Conservation (phyloP, 2,329 filamentous ascomycete genomes). For the Paecilomyces niveus region DNA sequence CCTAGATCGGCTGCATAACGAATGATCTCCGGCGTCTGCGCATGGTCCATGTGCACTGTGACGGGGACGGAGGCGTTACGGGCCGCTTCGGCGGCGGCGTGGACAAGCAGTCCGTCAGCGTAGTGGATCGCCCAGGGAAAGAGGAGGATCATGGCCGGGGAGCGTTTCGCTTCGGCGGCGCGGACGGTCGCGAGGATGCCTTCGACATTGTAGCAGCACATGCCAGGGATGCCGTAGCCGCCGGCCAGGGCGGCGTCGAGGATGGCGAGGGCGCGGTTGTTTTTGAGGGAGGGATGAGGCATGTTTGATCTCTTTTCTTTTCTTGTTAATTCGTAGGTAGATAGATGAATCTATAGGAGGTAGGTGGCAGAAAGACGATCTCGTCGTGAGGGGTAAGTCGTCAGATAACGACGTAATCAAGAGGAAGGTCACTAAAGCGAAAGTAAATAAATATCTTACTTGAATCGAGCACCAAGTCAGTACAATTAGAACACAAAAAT, state of each 20-base stretch:
- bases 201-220: conserved; percentile 64
- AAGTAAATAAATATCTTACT: neutral
- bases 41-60: conserved; percentile 60
- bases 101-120: conserved; percentile 50
- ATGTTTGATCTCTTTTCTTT: conserved; percentile 18
- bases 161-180: conserved; percentile 60
- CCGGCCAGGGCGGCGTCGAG: conserved; percentile 49
- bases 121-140: conserved; percentile 69
- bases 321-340: neutral
- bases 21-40: conserved; percentile 57
- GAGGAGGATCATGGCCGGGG: conserved; percentile 64
- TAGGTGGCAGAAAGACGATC: neutral
- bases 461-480: too few relatives aligned
- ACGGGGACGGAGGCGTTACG: conserved; percentile 53
- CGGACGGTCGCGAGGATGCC: conserved; percentile 61
- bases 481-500: too few relatives aligned
- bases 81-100: conserved; percentile 50
- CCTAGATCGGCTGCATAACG: conserved; percentile 54
- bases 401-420: neutral
- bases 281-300: conserved; percentile 31
- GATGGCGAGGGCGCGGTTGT: conserved; percentile 50
- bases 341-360: neutral
- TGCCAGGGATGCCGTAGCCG: conserved; percentile 54
- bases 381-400: neutral
- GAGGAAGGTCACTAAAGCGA: too few relatives aligned